Conservation (phyloP, 2,329 filamentous ascomycete species). For the Calonectria multiphialidica region DNA sequence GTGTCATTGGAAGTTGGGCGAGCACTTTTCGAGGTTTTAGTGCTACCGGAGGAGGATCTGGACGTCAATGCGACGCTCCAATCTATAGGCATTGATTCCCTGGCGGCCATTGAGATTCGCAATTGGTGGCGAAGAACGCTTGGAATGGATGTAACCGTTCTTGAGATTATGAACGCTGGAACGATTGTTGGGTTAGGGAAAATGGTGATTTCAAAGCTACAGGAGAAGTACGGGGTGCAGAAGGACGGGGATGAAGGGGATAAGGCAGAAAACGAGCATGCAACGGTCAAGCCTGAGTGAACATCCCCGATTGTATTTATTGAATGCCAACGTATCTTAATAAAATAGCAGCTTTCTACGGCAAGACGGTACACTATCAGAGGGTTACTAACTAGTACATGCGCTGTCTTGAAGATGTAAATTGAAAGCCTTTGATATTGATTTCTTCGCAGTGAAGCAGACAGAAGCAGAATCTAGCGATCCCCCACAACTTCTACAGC, state of each 20-base stretch:
- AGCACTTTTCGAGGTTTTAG: constrained; percentile 16
- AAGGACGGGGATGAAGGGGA: not conserved
- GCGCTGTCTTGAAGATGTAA: too few relatives aligned
- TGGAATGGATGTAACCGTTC: constrained; percentile 33
- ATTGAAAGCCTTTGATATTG: too few relatives aligned
- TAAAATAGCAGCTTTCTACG: too few relatives aligned
- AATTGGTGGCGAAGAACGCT: constrained; percentile 37
- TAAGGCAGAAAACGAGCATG: too few relatives aligned
- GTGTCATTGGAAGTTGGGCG: not conserved
- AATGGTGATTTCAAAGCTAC: not conserved
- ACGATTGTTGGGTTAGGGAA: not conserved
- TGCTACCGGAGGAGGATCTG: constrained; percentile 15
- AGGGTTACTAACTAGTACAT: too few relatives aligned
- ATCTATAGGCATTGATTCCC: constrained; percentile 35
- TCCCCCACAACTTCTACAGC: too few relatives aligned
- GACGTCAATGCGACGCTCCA: not conserved
- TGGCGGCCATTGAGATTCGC: constrained; percentile 40
- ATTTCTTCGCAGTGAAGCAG: too few relatives aligned
- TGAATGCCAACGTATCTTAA: too few relatives aligned
- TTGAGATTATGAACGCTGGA: constrained; percentile 30
- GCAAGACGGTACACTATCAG: too few relatives aligned
- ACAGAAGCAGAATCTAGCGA: too few relatives aligned
- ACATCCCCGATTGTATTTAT: too few relatives aligned
- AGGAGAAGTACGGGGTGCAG: not conserved
- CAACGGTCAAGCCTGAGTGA: too few relatives aligned